Evolutionary conservation across 768 basidiomycete species (phyloP).

Genomic region (Royoungia palumana): DNA sequence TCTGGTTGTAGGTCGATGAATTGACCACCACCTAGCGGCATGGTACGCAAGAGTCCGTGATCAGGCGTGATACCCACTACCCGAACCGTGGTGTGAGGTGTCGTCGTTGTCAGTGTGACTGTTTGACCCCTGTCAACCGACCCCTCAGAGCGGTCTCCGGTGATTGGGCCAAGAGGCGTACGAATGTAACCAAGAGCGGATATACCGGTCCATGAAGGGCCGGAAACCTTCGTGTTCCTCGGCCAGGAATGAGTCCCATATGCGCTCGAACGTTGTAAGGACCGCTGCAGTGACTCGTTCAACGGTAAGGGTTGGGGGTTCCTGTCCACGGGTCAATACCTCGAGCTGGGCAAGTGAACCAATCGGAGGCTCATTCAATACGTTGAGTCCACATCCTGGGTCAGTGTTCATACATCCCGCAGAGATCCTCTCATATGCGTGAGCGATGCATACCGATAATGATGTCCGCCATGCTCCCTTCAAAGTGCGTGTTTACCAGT

Average conservation of each 20-base stretch:
- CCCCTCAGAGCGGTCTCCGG: conserved; percentile 3
- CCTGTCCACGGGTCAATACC: conserved; percentile 22
- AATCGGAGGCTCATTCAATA: conserved; percentile 78
- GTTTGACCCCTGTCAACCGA: conserved; percentile 60
- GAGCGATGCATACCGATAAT: conserved; percentile 65
- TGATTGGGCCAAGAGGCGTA: conserved; percentile 40
- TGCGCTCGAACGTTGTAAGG: conserved; percentile 68
- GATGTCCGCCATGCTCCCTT: conserved; percentile 66
- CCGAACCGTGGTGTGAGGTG: conserved; percentile 65
- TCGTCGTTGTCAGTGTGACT: conserved; percentile 76
- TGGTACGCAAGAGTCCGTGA: conserved; percentile 81
- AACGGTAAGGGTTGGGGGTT: conserved; percentile 45
- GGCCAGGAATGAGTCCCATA: conserved; percentile 71
- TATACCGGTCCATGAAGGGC: conserved; percentile 78
- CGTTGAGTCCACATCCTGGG: conserved; percentile 85
- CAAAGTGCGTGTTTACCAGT: conserved; percentile 83
- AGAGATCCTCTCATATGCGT: not conserved
- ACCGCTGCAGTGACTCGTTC: conserved; percentile 76
- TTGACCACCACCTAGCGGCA: conserved; percentile 39
- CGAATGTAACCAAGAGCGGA: conserved; percentile 88
- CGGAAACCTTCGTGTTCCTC: conserved; percentile 60
- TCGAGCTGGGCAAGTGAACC: conserved; percentile 75
- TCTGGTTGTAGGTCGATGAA: conserved; percentile 95
- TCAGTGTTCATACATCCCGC: conserved; percentile 1
- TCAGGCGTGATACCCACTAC: conserved; percentile 86